Conservation (phyloP, 2,329 filamentous ascomycete genomes). For the Phyllosticta citrichinensis region DNA sequence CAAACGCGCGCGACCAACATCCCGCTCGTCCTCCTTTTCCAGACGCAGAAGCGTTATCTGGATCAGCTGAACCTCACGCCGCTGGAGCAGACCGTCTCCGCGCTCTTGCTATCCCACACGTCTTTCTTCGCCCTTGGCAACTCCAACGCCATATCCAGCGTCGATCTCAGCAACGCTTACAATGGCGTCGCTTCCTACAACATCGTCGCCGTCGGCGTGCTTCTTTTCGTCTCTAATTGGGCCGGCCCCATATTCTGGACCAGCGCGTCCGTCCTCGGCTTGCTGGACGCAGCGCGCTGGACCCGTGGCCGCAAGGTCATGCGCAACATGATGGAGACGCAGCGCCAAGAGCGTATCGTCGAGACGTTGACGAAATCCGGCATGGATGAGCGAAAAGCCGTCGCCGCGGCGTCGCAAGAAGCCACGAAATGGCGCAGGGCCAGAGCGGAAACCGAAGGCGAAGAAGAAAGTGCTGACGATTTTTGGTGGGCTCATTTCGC, state of each 20-base stretch:
- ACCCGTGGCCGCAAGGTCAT: neutral
- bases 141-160: conserved; percentile 89
- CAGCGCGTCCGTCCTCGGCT: conserved; percentile 32
- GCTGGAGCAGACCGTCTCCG: conserved; percentile 54
- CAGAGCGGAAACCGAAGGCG: neutral
- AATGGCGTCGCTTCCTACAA: conserved; percentile 82
- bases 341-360: neutral
- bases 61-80: conserved; percentile 37
- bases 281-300: conserved; percentile 8
- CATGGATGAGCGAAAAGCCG: neutral
- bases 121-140: conserved; percentile 87
- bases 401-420: conserved; percentile 13
- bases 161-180: conserved; percentile 90
- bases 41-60: conserved; percentile 48
- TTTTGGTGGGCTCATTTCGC: conserved; percentile 40
- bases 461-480: neutral
- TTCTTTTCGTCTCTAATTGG: conserved; percentile 90
- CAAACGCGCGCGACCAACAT: conserved; percentile 81
- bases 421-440: conserved; percentile 6
- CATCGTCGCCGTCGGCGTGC: conserved; percentile 64
- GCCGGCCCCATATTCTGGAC: conserved; percentile 84
- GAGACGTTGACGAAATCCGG: neutral
- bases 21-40: conserved; percentile 71
- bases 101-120: conserved; percentile 66
- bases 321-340: conserved; percentile 2